These are phyloP conservation scores for Boletellus sp. DNA, from an alignment of 768 basidiomycete species.

Conservation along the genomic window DNA sequence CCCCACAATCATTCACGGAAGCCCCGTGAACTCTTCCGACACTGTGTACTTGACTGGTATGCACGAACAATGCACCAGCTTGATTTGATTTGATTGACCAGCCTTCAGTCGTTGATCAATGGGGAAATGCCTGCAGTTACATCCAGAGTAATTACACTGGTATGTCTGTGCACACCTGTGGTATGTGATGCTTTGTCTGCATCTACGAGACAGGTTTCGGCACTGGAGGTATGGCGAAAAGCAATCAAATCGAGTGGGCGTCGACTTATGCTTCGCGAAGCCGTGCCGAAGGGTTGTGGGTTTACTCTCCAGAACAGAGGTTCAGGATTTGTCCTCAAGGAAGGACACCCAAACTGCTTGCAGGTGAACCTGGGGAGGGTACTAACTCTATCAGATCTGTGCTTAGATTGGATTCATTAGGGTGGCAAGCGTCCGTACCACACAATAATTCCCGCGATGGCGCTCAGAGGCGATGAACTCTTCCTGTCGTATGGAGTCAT, in stretches of 20 bases:
- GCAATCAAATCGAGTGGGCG: neutral
- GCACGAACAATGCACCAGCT: neutral
- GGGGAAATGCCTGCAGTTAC: slow-evolving; percentile 87
- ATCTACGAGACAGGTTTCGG: slow-evolving; percentile 64
- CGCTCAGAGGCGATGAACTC: slow-evolving; percentile 70
- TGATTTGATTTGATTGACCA: neutral
- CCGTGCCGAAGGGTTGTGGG: slow-evolving; percentile 90
- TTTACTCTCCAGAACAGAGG: slow-evolving; percentile 97
- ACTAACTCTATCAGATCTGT: neutral
- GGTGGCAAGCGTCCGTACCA: slow-evolving; percentile 87
- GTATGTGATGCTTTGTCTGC: neutral
- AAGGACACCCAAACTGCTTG: slow-evolving; percentile 83
- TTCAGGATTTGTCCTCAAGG: slow-evolving; percentile 71
- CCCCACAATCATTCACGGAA: slow-evolving; percentile 67
- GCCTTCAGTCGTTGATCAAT: slow-evolving; percentile 71
- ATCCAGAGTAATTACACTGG: slow-evolving; percentile 89
- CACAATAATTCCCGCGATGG: slow-evolving; percentile 92
- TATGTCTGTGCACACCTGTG: slow-evolving; percentile 26
- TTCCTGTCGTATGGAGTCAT: slow-evolving; percentile 90
- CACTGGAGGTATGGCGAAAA: slow-evolving; percentile 57
- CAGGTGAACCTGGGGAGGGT: slow-evolving; percentile 42
- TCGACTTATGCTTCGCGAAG: slow-evolving; percentile 34
- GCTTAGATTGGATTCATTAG: slow-evolving; percentile 30
- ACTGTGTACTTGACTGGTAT: slow-evolving; percentile 91
- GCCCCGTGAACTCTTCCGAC: slow-evolving; percentile 81